phyloP scores from a whole-genome alignment of 2,329 filamentous ascomycete genomes.

The Nothomitra cinnamomea region DNA sequence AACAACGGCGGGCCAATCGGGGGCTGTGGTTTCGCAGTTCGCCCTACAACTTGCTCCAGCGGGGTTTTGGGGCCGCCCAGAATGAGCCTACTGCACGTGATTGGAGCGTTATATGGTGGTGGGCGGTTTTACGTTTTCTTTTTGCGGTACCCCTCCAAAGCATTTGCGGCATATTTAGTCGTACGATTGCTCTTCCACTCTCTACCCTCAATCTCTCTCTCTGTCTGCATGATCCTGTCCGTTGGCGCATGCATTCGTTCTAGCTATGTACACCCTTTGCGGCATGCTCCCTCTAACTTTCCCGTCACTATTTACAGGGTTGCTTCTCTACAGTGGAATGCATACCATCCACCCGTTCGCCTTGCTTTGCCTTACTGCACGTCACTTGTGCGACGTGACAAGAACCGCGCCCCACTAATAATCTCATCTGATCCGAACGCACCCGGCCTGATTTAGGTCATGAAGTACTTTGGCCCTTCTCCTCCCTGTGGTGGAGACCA shows the following conservation, averaged over 20 bases:
- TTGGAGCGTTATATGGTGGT: too few relatives aligned
- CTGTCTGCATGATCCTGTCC: too few relatives aligned
- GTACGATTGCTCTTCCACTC: too few relatives aligned
- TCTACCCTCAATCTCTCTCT: too few relatives aligned
- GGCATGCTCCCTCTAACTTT: too few relatives aligned
- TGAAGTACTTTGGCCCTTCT: conserved; percentile 50
- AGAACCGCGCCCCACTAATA: neutral
- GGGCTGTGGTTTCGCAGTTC: neutral
- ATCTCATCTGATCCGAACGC: neutral
- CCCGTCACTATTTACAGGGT: too few relatives aligned
- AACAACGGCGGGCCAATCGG: neutral
- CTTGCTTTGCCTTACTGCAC: neutral
- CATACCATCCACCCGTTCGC: neutral
- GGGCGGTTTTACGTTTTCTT: too few relatives aligned
- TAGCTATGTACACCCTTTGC: too few relatives aligned
- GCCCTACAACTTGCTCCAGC: neutral
- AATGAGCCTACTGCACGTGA: neutral
- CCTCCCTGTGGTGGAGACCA: conserved; percentile 92
- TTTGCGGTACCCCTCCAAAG: too few relatives aligned
- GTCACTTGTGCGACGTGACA: neutral
- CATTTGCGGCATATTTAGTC: too few relatives aligned
- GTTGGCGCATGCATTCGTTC: too few relatives aligned
- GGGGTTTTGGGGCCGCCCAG: neutral
- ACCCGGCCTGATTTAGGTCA: conserved; percentile 27
- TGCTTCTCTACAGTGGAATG: neutral